These are phyloP conservation scores for Macadamia integrifolia DNA, from an alignment of 164 flowering plant species.

Conservation along the genomic window DNA sequence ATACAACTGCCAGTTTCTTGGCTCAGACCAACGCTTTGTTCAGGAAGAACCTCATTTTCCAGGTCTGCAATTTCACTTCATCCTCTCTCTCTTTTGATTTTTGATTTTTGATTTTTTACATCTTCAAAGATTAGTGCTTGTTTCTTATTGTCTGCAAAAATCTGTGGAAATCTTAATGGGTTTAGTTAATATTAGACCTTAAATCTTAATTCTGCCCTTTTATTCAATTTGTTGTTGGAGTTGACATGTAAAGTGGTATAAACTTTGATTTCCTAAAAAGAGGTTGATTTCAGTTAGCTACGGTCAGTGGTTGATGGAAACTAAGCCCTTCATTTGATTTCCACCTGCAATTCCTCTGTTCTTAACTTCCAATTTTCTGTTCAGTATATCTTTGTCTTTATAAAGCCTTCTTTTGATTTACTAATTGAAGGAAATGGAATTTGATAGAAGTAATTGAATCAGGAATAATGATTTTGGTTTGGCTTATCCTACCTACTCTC, in stretches of 20 bases:
- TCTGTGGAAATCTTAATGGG: not conserved
- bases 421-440: not conserved
- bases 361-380: not conserved
- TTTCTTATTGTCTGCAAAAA: not conserved
- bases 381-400: not conserved
- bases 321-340: not conserved
- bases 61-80: conserved; percentile 35
- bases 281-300: not conserved
- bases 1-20: conserved; percentile 43
- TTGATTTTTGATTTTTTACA: too few relatives aligned
- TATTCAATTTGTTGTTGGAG: not conserved
- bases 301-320: too few relatives aligned
- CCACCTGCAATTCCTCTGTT: not conserved
- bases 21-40: conserved; percentile 71
- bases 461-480: not conserved
- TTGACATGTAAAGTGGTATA: not conserved
- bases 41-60: conserved; percentile 33
- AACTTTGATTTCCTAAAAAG: too few relatives aligned
- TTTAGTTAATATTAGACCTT: too few relatives aligned
- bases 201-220: not conserved
- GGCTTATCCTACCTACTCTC: not conserved
- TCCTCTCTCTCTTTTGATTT: conserved; percentile 40
- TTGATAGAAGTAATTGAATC: not conserved
- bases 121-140: not conserved
- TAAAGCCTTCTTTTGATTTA: not conserved